A percentile compares a stretch with the other conserved stretches of the same genome.
Evolutionary conservation across 495 filamentous ascomycete species (phyloP).

Genomic region (Paragyromitra xinjiangensis): DNA sequence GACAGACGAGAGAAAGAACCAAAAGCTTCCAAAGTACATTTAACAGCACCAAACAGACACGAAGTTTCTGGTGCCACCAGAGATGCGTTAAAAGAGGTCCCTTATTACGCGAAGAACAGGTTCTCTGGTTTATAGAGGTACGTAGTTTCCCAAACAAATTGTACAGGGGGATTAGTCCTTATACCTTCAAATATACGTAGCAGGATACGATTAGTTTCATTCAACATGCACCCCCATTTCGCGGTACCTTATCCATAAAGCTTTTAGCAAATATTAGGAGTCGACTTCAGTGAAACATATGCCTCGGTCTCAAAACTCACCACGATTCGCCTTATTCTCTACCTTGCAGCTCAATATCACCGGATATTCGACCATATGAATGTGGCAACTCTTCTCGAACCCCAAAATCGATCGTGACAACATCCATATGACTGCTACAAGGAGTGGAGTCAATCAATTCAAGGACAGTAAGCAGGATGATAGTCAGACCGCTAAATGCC

Average conservation of each 20-base stretch:
- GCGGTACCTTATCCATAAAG: background rate
- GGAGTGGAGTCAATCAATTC: background rate
- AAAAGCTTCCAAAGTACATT: no score
- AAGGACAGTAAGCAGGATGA: background rate
- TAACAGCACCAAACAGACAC: no score
- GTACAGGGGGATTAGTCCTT: no score
- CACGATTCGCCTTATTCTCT: background rate
- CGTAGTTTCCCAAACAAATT: no score
- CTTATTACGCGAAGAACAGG: no score
- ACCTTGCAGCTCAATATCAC: background rate
- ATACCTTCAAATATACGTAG: no score
- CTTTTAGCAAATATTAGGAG: background rate
- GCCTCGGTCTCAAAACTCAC: background rate
- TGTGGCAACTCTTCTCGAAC: background rate
- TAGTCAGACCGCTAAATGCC: background rate
- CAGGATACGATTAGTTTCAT: no score
- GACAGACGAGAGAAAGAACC: no score
- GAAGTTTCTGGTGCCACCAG: no score
- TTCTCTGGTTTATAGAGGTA: no score
- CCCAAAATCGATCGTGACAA: conserved; percentile 15
- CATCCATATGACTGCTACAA: conserved; percentile 24
- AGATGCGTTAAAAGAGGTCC: no score
- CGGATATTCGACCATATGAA: background rate
- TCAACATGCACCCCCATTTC: no score
- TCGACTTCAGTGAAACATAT: background rate